Conservation (phyloP, 2,329 filamentous ascomycete species). For the Claviceps africana region DNA sequence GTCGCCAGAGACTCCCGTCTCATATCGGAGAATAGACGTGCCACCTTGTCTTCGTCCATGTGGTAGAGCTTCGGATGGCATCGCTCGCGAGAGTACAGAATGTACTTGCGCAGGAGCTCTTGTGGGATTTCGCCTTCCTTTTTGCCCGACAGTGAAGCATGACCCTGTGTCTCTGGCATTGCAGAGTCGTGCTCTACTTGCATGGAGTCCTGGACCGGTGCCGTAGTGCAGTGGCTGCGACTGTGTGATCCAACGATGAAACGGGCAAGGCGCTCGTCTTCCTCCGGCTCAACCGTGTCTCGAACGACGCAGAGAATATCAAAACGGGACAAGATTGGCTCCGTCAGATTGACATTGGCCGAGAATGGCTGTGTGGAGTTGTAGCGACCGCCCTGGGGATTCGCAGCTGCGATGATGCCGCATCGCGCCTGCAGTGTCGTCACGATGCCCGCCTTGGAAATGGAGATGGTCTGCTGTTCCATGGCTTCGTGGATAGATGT, state of each 20-base stretch:
- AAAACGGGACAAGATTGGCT: conserved; percentile 95
- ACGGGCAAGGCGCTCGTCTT: conserved; percentile 83
- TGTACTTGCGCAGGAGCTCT: conserved; percentile 87
- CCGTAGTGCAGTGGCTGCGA: conserved; percentile 62
- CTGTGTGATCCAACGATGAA: conserved; percentile 94
- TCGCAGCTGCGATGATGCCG: conserved; percentile 90
- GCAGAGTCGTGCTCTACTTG: conserved; percentile 47
- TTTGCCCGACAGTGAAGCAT: conserved; percentile 6
- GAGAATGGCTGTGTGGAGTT: conserved; percentile 94
- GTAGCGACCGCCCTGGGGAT: conserved; percentile 91
- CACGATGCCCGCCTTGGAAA: conserved; percentile 96
- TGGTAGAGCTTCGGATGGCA: conserved; percentile 89
- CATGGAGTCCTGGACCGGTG: conserved; percentile 40
- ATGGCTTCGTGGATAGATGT: conserved; percentile 99
- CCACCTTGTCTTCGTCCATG: conserved; percentile 95
- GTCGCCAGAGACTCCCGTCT: conserved; percentile 82
- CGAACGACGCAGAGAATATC: conserved; percentile 93
- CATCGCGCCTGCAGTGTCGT: conserved; percentile 93
- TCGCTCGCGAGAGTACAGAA: conserved; percentile 82
- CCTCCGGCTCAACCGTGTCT: conserved; percentile 80
- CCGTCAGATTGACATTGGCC: conserved; percentile 89
- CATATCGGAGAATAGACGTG: conserved; percentile 92
- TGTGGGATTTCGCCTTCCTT: conserved; percentile 69
- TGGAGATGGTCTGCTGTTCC: conserved; percentile 99
- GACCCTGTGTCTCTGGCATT: conserved; percentile 21